Percentiles rank a stretch among this genome's conserved stretches.
Conservation (phyloP, 2,329 filamentous ascomycete genomes). For the Phialophora tarda region DNA sequence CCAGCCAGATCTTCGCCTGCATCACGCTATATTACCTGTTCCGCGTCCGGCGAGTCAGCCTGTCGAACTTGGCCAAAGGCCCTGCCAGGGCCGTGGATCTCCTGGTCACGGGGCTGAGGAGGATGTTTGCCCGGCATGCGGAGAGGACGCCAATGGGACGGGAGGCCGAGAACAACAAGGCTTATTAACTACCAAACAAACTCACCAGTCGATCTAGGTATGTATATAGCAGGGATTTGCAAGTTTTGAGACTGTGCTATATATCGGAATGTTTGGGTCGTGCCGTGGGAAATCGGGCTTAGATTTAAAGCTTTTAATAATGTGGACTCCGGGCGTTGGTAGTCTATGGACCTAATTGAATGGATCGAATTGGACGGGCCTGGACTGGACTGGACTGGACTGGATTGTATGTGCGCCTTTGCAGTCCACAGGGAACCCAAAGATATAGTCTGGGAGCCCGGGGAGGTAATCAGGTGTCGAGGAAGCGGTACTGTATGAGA, state of each 20-base stretch:
- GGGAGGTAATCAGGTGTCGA: too few species aligned
- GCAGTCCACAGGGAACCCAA: neutral
- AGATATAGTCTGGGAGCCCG: neutral
- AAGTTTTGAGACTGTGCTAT: neutral
- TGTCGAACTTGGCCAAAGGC: constrained; percentile 28
- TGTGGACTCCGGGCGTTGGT: neutral
- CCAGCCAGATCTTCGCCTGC: constrained; percentile 50
- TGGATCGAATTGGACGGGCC: neutral
- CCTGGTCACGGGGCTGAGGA: constrained; percentile 28
- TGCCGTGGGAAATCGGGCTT: neutral
- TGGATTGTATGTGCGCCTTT: neutral
- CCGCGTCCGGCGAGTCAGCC: constrained; percentile 42
- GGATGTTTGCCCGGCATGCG: constrained; percentile 30
- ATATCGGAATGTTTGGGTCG: neutral
- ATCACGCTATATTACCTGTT: constrained; percentile 61
- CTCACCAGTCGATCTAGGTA: neutral
- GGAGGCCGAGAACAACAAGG: constrained; percentile 31
- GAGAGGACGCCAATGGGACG: constrained; percentile 32
- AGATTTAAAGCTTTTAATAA: neutral
- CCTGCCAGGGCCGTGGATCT: constrained; percentile 29
- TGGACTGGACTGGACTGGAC: neutral
- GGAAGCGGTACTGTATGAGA: too few species aligned
- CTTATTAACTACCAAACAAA: constrained; percentile 16
- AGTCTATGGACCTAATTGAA: neutral
- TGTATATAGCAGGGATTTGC: neutral